A percentile compares a stretch with the other conserved stretches of the same genome.
phyloP scores from a whole-genome alignment of 164 flowering plant genomes.

The Magnolia officinalis region DNA sequence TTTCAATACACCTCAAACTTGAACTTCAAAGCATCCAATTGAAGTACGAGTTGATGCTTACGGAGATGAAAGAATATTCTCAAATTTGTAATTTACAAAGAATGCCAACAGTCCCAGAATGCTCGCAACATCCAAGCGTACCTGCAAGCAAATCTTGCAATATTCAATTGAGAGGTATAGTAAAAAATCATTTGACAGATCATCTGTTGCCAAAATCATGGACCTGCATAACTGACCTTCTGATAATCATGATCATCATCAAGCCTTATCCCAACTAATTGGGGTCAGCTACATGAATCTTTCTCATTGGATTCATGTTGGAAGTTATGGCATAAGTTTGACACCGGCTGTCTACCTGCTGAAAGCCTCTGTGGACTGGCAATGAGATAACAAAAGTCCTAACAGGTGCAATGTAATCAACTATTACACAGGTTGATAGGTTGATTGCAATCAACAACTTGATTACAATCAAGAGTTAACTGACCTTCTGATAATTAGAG shows the following conservation, averaged over 20 bases:
- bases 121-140: conserved; percentile 83
- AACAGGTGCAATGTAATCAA: too few relatives aligned
- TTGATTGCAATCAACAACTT: too few relatives aligned
- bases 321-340: too few relatives aligned
- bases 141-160: conserved; percentile 41
- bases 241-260: background rate
- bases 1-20: too few relatives aligned
- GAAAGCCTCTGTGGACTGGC: too few relatives aligned
- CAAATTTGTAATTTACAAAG: conserved; percentile 88
- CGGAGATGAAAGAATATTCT: conserved; percentile 81
- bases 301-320: too few relatives aligned
- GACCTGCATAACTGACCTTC: background rate
- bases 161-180: background rate
- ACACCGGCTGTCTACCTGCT: too few relatives aligned
- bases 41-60: conserved; percentile 30
- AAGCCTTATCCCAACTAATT: too few relatives aligned
- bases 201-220: background rate
- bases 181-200: background rate
- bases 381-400: too few relatives aligned
- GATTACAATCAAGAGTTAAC: background rate
- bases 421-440: too few relatives aligned
- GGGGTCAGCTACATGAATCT: too few relatives aligned
- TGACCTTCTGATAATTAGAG: background rate
- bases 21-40: background rate
- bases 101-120: conserved; percentile 83